phyloP scores from a whole-genome alignment of 1,139 yeast species.

The Saccharomyces hybrid region DNA sequence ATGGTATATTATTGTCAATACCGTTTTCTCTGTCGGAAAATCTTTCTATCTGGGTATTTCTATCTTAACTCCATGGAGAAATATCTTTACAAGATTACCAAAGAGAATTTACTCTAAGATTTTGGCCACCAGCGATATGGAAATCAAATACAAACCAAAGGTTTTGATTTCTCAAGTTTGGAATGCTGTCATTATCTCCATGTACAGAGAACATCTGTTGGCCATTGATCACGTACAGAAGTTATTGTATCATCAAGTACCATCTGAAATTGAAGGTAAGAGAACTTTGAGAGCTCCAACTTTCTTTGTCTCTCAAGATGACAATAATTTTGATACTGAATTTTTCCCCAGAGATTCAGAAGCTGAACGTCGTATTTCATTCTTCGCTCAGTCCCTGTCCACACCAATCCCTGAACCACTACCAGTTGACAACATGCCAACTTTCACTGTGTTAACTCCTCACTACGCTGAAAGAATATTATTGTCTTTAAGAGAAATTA shows the following conservation, averaged over 20 bases:
- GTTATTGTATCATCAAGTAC: constrained; percentile 93
- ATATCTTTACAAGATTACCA: constrained; percentile 92
- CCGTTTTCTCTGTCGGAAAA: constrained; percentile 92
- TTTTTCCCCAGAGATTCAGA: constrained; percentile 94
- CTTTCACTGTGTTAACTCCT: constrained; percentile 94
- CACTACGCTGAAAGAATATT: constrained; percentile 96
- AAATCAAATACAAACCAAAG: constrained; percentile 96
- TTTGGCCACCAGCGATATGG: constrained; percentile 97
- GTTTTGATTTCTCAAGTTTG: constrained; percentile 96
- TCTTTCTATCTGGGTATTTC: constrained; percentile 98
- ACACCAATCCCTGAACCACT: constrained; percentile 97
- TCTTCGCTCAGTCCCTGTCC: constrained; percentile 96
- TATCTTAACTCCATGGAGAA: constrained; percentile 98
- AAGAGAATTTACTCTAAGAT: constrained; percentile 97
- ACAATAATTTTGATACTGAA: constrained; percentile 87
- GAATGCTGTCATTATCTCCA: constrained; percentile 96
- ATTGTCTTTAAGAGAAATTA: constrained; percentile 89
- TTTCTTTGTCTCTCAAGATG: constrained; percentile 95
- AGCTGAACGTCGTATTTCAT: constrained; percentile 98
- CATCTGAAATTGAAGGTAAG: constrained; percentile 94
- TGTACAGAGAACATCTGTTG: constrained; percentile 95
- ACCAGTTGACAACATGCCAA: constrained; percentile 99
- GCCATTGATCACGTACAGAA: constrained; percentile 98
- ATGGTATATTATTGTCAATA: constrained; percentile 96
- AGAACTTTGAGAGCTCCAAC: constrained; percentile 98